phyloP scores from a whole-genome alignment of 192 early-diverging fungal species.

The Phycomyces blakesleeanus region DNA sequence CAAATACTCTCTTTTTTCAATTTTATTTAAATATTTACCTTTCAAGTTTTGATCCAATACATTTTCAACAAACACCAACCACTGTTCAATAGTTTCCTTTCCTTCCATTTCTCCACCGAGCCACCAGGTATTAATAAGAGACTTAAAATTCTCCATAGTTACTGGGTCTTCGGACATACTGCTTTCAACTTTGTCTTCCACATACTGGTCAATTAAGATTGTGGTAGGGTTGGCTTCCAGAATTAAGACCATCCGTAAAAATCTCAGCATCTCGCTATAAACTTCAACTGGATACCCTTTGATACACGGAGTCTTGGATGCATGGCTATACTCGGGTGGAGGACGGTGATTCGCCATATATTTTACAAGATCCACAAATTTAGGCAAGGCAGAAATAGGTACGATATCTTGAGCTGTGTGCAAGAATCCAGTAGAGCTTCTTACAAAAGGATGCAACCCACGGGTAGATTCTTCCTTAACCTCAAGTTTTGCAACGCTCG shows the following conservation, averaged over 20 bases:
- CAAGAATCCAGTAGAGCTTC: constrained; percentile 3
- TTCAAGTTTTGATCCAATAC: constrained; percentile 48
- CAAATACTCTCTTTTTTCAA: constrained; percentile 34
- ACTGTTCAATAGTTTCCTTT: constrained; percentile 42
- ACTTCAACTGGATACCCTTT: constrained; percentile 55
- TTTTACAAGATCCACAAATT: constrained; percentile 24
- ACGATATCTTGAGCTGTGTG: constrained; percentile 11
- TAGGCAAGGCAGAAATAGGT: constrained; percentile 24
- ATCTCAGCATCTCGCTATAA: constrained; percentile 57
- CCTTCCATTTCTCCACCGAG: constrained; percentile 22
- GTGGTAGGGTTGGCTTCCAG: constrained; percentile 54
- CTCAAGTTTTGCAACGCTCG: constrained; percentile 46
- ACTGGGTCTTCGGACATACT: constrained; percentile 43
- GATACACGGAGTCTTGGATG: constrained; percentile 33
- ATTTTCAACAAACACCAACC: constrained; percentile 56
- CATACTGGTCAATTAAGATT: constrained; percentile 45
- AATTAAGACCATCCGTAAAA: constrained; percentile 61
- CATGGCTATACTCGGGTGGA: constrained; percentile 19
- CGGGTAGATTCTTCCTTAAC: constrained; percentile 50
- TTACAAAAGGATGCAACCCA: constrained; percentile 39
- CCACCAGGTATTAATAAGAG: constrained; percentile 25
- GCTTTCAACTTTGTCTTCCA: constrained; percentile 39
- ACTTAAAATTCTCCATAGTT: constrained; percentile 35
- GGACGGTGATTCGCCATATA: constrained; percentile 28
- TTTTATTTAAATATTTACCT: constrained; percentile 33